Conservation (phyloP, 176 grass and related monocot species). For the Oryza punctata region DNA sequence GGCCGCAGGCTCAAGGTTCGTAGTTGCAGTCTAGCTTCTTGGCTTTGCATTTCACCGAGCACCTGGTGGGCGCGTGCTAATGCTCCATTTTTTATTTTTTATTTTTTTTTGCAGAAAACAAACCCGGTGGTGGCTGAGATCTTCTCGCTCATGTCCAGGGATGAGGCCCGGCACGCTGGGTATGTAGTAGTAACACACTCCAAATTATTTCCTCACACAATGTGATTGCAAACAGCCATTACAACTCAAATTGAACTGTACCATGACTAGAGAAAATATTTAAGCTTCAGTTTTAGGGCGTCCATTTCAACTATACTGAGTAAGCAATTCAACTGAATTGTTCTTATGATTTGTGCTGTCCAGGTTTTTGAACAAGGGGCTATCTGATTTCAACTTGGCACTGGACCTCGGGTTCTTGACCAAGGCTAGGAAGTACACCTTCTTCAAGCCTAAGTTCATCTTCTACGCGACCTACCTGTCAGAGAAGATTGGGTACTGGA, state of each 20-base stretch:
- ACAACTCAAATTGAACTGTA: not conserved
- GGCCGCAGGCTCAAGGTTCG: constrained; percentile 87
- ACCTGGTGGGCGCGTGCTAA: constrained; percentile 22
- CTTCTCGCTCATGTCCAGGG: constrained; percentile 99
- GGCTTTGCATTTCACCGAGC: constrained; percentile 23
- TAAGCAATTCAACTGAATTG: constrained; percentile 13
- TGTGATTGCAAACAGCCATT: not conserved
- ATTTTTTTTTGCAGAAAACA: constrained; percentile 70
- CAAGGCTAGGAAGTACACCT: constrained; percentile 99
- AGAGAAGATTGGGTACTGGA: constrained; percentile 98
- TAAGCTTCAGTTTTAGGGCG: not conserved
- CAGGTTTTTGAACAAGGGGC: constrained; percentile 97
- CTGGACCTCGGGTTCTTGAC: constrained; percentile 94
- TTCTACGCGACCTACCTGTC: constrained; percentile 98
- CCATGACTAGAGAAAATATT: not conserved
- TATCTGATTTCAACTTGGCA: constrained; percentile 97
- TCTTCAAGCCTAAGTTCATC: constrained; percentile 99
- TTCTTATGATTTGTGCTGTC: constrained; percentile 17
- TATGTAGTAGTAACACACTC: constrained; percentile 30
- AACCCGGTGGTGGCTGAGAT: constrained; percentile 97
- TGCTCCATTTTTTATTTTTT: not conserved
- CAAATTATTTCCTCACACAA: not conserved
- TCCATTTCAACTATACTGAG: not conserved
- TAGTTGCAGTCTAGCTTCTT: not conserved
- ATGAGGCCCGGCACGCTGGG: constrained; percentile 98